phyloP scores from a whole-genome alignment of 2,329 filamentous ascomycete species.

The Exophiala oligosperma region DNA sequence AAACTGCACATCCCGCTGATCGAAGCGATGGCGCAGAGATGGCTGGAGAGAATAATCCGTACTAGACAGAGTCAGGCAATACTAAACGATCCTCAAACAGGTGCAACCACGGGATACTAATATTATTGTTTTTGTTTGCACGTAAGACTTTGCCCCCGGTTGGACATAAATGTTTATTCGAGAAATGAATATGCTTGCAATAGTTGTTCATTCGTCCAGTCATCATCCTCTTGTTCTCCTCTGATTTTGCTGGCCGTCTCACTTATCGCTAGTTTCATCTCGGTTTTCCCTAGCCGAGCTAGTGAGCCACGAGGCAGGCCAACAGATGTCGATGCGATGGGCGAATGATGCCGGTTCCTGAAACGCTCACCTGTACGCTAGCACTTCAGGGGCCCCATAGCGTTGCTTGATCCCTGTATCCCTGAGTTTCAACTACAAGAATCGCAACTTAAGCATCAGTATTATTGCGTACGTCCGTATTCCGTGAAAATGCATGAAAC shows the following conservation, averaged over 20 bases:
- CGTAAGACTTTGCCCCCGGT: neutral
- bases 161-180: no score
- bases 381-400: neutral
- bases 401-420: constrained; percentile 3
- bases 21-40: no score
- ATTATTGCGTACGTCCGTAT: neutral
- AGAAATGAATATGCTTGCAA: no score
- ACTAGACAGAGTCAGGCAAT: neutral
- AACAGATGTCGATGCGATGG: constrained; percentile 6
- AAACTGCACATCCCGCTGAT: neutral
- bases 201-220: no score
- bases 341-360: constrained; percentile 16
- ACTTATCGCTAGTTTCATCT: constrained; percentile 22
- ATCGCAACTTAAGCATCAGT: neutral
- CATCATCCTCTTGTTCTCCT: neutral
- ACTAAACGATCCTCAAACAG: neutral
- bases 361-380: constrained; percentile 17
- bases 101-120: neutral
- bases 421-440: neutral
- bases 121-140: neutral
- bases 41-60: no score
- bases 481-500: neutral
- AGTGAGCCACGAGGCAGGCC: constrained; percentile 17
- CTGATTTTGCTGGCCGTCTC: constrained; percentile 1
- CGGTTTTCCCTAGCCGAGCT: constrained; percentile 1